phyloP scores from a whole-genome alignment of 768 basidiomycete species.

The Trametes cubensis region DNA sequence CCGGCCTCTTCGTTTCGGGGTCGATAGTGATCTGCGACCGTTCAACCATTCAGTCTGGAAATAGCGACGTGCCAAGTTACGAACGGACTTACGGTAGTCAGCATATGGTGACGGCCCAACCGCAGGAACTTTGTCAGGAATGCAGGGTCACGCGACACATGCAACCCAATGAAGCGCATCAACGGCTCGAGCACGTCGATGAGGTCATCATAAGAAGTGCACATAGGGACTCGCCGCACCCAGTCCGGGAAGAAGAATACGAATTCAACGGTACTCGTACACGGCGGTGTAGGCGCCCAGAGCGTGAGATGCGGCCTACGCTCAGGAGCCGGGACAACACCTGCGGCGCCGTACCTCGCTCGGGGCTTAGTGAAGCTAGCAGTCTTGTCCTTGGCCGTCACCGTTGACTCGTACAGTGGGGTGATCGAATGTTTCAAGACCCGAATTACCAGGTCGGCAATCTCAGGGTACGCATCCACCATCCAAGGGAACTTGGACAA shows the following conservation, averaged over 20 bases:
- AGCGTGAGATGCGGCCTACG: slow-evolving; percentile 73
- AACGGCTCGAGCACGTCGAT: slow-evolving; percentile 77
- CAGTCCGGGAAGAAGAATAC: slow-evolving; percentile 92
- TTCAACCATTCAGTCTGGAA: slow-evolving; percentile 1
- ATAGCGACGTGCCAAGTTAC: not conserved
- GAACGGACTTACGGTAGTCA: slow-evolving; percentile 48
- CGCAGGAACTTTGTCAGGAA: slow-evolving; percentile 82
- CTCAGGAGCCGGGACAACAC: slow-evolving; percentile 51
- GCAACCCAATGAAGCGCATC: slow-evolving; percentile 77
- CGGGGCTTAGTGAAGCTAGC: slow-evolving; percentile 65
- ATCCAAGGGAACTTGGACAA: slow-evolving; percentile 86
- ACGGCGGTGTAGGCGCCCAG: slow-evolving; percentile 79
- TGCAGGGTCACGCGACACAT: slow-evolving; percentile 76
- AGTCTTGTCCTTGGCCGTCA: slow-evolving; percentile 61
- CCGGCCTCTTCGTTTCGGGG: slow-evolving; percentile 61
- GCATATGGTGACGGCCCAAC: slow-evolving; percentile 69
- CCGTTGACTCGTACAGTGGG: slow-evolving; percentile 57
- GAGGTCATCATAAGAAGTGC: slow-evolving; percentile 67
- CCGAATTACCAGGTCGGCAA: slow-evolving; percentile 86
- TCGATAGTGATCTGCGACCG: slow-evolving; percentile 49
- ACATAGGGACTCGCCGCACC: slow-evolving; percentile 69
- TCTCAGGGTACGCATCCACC: slow-evolving; percentile 74
- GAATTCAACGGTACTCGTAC: slow-evolving; percentile 73
- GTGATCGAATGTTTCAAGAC: slow-evolving; percentile 69
- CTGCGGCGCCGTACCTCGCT: slow-evolving; percentile 61